Evolutionary conservation across 1,284 basidiomycete genomes (phyloP).

Genomic region (Ceratobasidium theobromae): DNA sequence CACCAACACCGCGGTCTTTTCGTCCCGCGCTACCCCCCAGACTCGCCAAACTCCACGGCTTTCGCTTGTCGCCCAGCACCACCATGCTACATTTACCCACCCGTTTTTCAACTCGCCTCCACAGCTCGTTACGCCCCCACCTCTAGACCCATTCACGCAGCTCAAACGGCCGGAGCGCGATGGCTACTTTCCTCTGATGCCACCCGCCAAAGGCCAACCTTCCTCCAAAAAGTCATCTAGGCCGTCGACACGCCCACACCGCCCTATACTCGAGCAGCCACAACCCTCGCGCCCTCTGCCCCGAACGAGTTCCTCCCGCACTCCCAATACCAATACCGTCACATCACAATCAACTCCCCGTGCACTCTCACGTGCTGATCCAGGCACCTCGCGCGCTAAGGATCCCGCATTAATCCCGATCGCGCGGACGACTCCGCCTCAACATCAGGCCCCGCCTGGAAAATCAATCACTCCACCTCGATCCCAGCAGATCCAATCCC

Average conservation of each 20-base stretch:
- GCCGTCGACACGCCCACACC: background rate
- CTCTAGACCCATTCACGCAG: conserved; percentile 3
- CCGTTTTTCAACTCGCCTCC: conserved; percentile 5
- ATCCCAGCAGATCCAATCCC: background rate
- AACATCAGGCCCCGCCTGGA: background rate
- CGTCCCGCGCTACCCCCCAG: background rate
- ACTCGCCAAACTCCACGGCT: background rate
- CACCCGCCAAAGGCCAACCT: background rate
- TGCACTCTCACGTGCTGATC: background rate
- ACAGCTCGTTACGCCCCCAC: conserved; percentile 1
- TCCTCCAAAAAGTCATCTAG: background rate
- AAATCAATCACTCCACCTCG: background rate
- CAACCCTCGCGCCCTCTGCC: background rate
- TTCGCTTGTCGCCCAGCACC: conserved; percentile 12
- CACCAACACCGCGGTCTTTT: conserved; percentile 11
- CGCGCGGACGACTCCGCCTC: background rate
- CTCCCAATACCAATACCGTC: background rate
- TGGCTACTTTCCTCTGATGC: conserved; percentile 13
- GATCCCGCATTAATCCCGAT: background rate
- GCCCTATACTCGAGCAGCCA: background rate
- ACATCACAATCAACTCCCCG: background rate
- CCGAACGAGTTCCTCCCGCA: background rate
- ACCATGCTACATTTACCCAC: conserved; percentile 15
- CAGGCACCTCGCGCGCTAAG: background rate
- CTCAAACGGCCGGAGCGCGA: background rate